Conservation (phyloP, 2,329 filamentous ascomycete genomes). For the Ophiostoma triangulosporum region DNA sequence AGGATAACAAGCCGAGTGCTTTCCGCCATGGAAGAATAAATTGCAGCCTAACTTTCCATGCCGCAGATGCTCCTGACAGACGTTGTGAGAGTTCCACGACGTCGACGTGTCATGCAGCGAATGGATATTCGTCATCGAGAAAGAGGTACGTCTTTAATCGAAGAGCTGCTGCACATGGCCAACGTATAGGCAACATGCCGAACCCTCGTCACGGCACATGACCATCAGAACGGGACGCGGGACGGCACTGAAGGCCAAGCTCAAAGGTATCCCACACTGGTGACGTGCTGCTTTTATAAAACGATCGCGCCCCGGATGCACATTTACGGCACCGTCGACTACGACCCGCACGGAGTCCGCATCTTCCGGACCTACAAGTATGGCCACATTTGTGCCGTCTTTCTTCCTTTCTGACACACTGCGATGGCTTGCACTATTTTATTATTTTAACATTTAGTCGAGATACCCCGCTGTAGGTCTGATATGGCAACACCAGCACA, state of each 20-base stretch:
- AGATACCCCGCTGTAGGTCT: no score
- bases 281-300: constrained; percentile 52
- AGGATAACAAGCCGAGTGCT: constrained; percentile 12
- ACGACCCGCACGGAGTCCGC: constrained; percentile 60
- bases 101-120: constrained; percentile 35
- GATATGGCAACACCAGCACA: no score
- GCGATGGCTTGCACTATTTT: no score
- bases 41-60: no score
- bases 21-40: constrained; percentile 6
- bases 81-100: constrained; percentile 35
- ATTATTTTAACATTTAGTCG: no score
- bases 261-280: constrained; percentile 78
- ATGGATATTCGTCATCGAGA: constrained; percentile 67
- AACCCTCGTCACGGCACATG: constrained; percentile 50
- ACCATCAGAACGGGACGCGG: background rate
- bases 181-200: constrained; percentile 52
- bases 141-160: constrained; percentile 34
- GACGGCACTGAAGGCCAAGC: constrained; percentile 30
- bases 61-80: no score
- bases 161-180: background rate
- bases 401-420: no score
- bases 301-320: constrained; percentile 33
- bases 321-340: constrained; percentile 56
- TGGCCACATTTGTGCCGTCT: no score
- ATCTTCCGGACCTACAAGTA: constrained; percentile 64